These are phyloP conservation scores for Leucogyrophana mollusca DNA, from an alignment of 768 basidiomycete species.

Conservation along the genomic window DNA sequence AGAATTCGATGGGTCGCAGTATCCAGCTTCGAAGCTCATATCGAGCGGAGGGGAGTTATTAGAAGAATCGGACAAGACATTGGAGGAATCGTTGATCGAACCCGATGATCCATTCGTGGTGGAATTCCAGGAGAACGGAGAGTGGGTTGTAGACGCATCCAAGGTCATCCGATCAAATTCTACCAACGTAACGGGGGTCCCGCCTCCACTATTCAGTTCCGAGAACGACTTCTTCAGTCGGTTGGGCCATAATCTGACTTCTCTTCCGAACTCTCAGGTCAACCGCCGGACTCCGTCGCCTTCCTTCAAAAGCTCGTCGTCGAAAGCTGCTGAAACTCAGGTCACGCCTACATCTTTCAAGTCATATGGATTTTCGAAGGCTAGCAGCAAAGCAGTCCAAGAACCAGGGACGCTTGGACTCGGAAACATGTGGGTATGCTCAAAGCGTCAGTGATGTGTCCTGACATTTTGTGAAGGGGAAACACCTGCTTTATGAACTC, in stretches of 20 bases:
- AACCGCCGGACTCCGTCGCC: constrained; percentile 20
- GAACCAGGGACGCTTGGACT: constrained; percentile 84
- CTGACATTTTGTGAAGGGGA: constrained; percentile 50
- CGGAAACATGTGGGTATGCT: constrained; percentile 71
- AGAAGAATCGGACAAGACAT: constrained; percentile 42
- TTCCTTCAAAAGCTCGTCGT: constrained; percentile 15
- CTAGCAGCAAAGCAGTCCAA: constrained; percentile 34
- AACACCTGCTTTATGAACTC: constrained; percentile 99
- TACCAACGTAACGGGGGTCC: constrained; percentile 19
- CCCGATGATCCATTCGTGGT: constrained; percentile 71
- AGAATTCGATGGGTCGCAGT: constrained; percentile 30
- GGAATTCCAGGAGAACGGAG: constrained; percentile 62
- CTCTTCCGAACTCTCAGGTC: constrained; percentile 20
- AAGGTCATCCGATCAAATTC: constrained; percentile 13
- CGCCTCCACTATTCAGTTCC: constrained; percentile 53
- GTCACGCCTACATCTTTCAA: constrained; percentile 22
- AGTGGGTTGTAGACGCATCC: constrained; percentile 53
- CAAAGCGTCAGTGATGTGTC: constrained; percentile 4
- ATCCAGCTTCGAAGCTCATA: constrained; percentile 26
- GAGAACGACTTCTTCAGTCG: constrained; percentile 57
- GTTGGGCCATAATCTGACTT: constrained; percentile 27
- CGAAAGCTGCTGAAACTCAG: constrained; percentile 25
- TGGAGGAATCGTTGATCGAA: constrained; percentile 59
- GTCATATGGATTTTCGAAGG: constrained; percentile 33
- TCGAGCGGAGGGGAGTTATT: constrained; percentile 38